Percentiles rank a stretch among this genome's conserved stretches.
These are phyloP conservation scores for Phaeodactylum tricornutum DNA, from an alignment of 108 stramenopile genomes.

Conservation along the genomic window DNA sequence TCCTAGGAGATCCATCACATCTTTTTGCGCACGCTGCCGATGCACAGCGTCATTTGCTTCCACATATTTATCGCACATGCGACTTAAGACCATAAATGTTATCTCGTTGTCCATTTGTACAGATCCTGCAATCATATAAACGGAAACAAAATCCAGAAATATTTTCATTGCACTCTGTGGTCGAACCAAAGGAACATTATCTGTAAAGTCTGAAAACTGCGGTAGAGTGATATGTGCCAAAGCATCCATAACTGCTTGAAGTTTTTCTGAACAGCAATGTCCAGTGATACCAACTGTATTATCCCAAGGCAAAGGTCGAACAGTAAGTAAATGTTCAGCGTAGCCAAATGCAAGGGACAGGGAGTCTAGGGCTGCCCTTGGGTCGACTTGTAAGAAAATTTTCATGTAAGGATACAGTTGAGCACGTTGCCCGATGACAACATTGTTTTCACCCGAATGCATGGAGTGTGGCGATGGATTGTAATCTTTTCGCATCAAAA, in stretches of 20 bases:
- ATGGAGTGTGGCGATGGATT: constrained; percentile 16
- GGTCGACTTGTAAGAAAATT: constrained; percentile 58
- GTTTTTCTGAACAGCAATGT: too few species aligned
- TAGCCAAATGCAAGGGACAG: constrained; percentile 56
- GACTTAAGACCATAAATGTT: constrained; percentile 39
- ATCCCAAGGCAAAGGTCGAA: constrained; percentile 8
- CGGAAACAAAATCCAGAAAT: constrained; percentile 75
- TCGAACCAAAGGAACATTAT: constrained; percentile 3
- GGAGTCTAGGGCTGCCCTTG: constrained; percentile 60
- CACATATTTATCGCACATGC: constrained; percentile 32
- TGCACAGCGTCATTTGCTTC: constrained; percentile 22
- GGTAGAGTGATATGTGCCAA: constrained; percentile 53
- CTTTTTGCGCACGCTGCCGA: constrained; percentile 20
- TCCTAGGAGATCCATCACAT: constrained; percentile 47
- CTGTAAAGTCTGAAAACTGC: constrained; percentile 4
- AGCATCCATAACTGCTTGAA: constrained; percentile 44
- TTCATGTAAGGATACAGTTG: constrained; percentile 63
- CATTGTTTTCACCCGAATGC: too few species aligned
- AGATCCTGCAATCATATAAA: constrained; percentile 54
- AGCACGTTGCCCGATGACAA: constrained; percentile 35
- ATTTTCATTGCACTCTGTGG: constrained; percentile 28
- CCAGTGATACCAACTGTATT: too few species aligned
- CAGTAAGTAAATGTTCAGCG: too few species aligned
- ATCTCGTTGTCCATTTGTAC: constrained; percentile 48
- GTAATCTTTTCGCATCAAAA: constrained; percentile 34